Evolutionary conservation across 768 basidiomycete genomes (phyloP).

Genomic region (Kwoniella sp.): DNA sequence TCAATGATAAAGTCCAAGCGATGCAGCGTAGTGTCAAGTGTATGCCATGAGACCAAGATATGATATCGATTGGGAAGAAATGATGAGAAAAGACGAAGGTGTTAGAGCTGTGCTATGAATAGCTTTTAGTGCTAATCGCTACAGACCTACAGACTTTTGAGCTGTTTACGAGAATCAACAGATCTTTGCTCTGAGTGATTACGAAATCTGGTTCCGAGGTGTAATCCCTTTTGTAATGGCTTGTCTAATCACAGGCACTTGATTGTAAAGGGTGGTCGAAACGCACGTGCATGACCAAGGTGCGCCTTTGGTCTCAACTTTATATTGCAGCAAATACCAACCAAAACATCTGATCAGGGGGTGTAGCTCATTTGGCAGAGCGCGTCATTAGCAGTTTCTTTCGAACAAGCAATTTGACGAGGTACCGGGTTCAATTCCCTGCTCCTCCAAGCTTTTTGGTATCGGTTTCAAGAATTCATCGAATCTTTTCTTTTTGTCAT

Average conservation of each 20-base stretch:
- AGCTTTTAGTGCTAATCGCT: background rate
- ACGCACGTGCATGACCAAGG: background rate
- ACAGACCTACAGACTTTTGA: background rate
- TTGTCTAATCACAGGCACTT: no score
- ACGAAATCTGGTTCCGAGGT: background rate
- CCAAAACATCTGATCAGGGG: slow-evolving; percentile 14
- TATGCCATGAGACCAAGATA: no score
- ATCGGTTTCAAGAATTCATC: no score
- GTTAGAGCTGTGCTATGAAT: slow-evolving; percentile 1
- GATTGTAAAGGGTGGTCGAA: background rate
- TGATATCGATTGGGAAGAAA: no score
- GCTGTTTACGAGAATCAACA: background rate
- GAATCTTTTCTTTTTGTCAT: no score
- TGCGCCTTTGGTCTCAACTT: no score
- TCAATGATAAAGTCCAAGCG: no score
- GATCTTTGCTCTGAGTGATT: no score
- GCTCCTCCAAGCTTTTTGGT: slow-evolving; percentile 21
- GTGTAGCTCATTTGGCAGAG: slow-evolving; percentile 32
- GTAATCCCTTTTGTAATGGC: background rate
- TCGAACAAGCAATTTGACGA: slow-evolving; percentile 15
- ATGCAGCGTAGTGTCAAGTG: no score
- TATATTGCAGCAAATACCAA: no score
- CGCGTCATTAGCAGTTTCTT: slow-evolving; percentile 27
- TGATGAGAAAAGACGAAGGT: no score
- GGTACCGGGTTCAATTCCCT: slow-evolving; percentile 31